Evolutionary conservation across 805 yeast species (phyloP), one percentile per base, ranked within the genome.

Genomic region (Sugiyamaella floridensis): DNA sequence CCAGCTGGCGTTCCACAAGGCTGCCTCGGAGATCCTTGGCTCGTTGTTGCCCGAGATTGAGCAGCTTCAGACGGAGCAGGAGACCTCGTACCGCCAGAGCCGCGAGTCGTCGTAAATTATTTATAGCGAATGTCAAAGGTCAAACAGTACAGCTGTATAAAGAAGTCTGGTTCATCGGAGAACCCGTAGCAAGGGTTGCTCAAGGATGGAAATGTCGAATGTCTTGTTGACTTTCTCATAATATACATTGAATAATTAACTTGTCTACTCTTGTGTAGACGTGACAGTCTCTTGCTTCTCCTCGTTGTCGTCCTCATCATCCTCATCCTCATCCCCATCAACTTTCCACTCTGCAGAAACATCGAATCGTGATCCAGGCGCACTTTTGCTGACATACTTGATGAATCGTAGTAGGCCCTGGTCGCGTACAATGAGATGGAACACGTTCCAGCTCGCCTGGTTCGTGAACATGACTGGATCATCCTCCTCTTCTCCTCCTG

Each of bases 331-430:
- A 4, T 64, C 73, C 26, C 72, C 73, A 56, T 74, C 78, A 28
- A 87, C 84, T 59, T 80, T 82, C 93, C 96, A 92, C 62, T 84
- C 85, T 52, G 85, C 81, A 34, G 76, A 75, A 42, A 93, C 73
- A 65, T 93, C 99, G 96, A 96, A 93, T 65, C 99, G 76, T 42
- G 93, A 83, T 1, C 97, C 96, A 55, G 82, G 82, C 5, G 98
- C 97, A 56, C 80, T 80, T 67, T 80, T 80, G 63, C 96, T 86
- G 16, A 92, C 92, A 62, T 93, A 93, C 67, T 93, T 93, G 60
- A 93, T 82, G 68, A 93, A 93, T 67, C 90, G 86, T 70, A 95
- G 72, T n/a, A 92, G 90, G 47, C 83, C 79, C 8, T 85, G 81
- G 64, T 93, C 98, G 62, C 97, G 76, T 58, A 86, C 75, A 73